These are phyloP conservation scores for Boeremia lycopersici DNA, from an alignment of 2,329 filamentous ascomycete genomes.

Conservation along the genomic window DNA sequence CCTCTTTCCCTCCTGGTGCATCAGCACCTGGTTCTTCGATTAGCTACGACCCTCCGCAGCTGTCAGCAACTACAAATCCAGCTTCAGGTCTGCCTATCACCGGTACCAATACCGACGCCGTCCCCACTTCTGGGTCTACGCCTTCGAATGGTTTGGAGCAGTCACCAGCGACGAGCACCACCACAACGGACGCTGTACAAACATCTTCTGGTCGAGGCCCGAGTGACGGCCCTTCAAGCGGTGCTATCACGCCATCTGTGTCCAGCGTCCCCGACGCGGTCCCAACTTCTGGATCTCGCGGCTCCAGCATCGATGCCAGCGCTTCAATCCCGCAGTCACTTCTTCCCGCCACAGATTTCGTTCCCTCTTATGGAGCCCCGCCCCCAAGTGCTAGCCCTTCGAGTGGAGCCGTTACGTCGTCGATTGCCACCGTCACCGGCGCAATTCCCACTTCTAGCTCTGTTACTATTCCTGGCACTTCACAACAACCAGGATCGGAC, in stretches of 20 bases:
- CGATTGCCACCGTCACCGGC: not conserved
- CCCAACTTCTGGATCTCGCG: not conserved
- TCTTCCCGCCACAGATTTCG: not conserved
- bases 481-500: no score
- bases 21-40: constrained; percentile 1
- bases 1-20: constrained; percentile 9
- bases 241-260: not conserved
- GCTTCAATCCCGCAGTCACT: not conserved
- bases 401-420: not conserved
- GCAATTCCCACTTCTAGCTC: constrained; percentile 1
- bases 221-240: not conserved
- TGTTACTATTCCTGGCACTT: not conserved
- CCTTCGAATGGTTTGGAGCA: constrained; percentile 9
- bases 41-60: constrained; percentile 12
- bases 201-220: constrained; percentile 3
- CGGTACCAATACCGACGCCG: constrained; percentile 4
- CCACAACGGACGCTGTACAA: constrained; percentile 7
- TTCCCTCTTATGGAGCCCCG: constrained; percentile 7
- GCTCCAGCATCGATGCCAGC: not conserved
- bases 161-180: constrained; percentile 4
- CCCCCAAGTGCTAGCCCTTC: not conserved
- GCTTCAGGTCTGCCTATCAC: constrained; percentile 1
- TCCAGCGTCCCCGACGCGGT: constrained; percentile 4
- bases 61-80: constrained; percentile 9
- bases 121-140: constrained; percentile 1